Percentiles rank a stretch among this genome's conserved stretches.
Evolutionary conservation across 768 basidiomycete genomes (phyloP).

Genomic region (Strobilomyces echinocephalus): DNA sequence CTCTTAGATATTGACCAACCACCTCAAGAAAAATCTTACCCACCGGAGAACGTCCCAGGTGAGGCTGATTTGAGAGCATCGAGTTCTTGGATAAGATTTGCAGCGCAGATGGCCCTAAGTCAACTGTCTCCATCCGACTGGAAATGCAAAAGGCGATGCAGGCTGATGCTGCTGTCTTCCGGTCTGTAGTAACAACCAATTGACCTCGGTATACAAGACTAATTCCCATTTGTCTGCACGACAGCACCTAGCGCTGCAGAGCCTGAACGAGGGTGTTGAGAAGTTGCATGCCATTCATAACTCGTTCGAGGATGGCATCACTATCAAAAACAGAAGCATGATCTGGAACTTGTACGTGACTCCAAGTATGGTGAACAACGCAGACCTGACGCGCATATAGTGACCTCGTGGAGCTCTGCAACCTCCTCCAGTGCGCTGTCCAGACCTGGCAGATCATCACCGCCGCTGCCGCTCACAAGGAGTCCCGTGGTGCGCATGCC

Average conservation of each 20-base stretch:
- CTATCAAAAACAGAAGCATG: slow-evolving; percentile 97
- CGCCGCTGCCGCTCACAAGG: slow-evolving; percentile 88
- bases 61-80: slow-evolving; percentile 81
- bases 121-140: slow-evolving; percentile 86
- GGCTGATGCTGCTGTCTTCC: slow-evolving; percentile 94
- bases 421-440: slow-evolving; percentile 89
- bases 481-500: slow-evolving; percentile 97
- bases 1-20: slow-evolving; percentile 97
- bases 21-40: slow-evolving; percentile 86
- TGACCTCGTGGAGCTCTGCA: slow-evolving; percentile 94
- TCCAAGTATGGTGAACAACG: background rate
- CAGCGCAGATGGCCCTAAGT: slow-evolving; percentile 72
- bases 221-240: slow-evolving; percentile 1
- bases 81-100: slow-evolving; percentile 88
- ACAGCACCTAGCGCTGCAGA: slow-evolving; percentile 79
- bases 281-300: slow-evolving; percentile 85
- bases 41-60: slow-evolving; percentile 85
- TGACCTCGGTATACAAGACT: background rate
- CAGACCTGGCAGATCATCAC: slow-evolving; percentile 98
- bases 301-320: slow-evolving; percentile 83
- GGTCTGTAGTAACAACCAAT: slow-evolving; percentile 41
- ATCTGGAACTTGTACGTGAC: slow-evolving; percentile 96
- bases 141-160: slow-evolving; percentile 99
- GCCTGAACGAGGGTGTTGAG: slow-evolving; percentile 87
- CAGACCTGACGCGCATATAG: slow-evolving; percentile 36